These are phyloP conservation scores for Cicer cuneatum DNA, from an alignment of 306 rosid genomes.

Conservation along the genomic window DNA sequence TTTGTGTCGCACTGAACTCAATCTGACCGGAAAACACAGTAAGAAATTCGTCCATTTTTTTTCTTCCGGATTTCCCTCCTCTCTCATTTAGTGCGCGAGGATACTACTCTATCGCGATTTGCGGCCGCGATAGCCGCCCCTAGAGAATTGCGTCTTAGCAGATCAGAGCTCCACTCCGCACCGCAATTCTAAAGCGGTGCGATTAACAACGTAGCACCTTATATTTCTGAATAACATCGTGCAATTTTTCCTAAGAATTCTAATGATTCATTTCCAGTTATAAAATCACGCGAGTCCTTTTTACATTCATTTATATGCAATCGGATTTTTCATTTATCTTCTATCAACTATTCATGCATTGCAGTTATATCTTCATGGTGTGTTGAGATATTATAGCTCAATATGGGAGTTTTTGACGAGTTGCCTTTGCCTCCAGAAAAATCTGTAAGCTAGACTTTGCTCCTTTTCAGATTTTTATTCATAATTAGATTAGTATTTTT, in stretches of 20 bases:
- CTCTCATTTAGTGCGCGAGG: too few relatives aligned
- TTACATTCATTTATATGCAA: conserved; percentile 27
- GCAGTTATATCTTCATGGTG: conserved; percentile 54
- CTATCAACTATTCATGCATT: conserved; percentile 24
- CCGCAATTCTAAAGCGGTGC: too few relatives aligned
- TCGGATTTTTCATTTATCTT: conserved; percentile 11
- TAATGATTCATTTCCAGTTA: conserved; percentile 12
- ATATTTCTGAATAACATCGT: not conserved
- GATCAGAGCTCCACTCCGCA: too few relatives aligned
- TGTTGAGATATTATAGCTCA: conserved; percentile 49
- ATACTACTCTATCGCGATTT: too few relatives aligned
- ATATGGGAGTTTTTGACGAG: conserved; percentile 92
- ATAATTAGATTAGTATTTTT: conserved; percentile 20
- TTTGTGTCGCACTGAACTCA: too few relatives aligned
- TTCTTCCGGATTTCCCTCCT: too few relatives aligned
- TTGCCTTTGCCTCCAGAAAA: conserved; percentile 84
- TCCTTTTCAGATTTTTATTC: conserved; percentile 34
- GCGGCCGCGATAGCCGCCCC: too few relatives aligned
- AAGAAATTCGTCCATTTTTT: too few relatives aligned
- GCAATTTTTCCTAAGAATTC: conserved; percentile 15
- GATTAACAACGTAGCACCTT: too few relatives aligned
- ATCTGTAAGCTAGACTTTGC: conserved; percentile 60
- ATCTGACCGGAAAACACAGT: too few relatives aligned
- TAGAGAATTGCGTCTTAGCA: too few relatives aligned
- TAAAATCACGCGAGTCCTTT: conserved; percentile 15